Evolutionary conservation across 2,329 filamentous ascomycete species (phyloP).

Genomic region (Xylariaceae sp.): DNA sequence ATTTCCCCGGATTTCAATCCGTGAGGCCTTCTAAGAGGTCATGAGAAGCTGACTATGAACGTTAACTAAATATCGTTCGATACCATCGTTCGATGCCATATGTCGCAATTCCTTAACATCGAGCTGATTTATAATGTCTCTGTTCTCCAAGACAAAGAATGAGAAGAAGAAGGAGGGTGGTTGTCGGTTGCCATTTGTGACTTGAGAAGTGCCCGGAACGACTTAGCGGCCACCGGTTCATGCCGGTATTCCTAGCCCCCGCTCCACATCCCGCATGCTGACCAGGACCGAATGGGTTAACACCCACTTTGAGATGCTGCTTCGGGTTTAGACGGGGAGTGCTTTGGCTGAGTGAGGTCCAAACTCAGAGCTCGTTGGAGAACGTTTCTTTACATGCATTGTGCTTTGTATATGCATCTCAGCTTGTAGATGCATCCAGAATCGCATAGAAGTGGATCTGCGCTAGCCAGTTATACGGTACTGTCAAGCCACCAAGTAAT

Average conservation of each 20-base stretch:
- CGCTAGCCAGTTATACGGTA: neutral
- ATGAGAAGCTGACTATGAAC: too few relatives aligned
- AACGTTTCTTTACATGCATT: neutral
- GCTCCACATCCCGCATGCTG: neutral
- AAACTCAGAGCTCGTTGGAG: neutral
- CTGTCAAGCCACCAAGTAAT: neutral
- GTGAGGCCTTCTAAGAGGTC: neutral
- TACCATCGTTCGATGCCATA: too few relatives aligned
- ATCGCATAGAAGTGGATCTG: too few relatives aligned
- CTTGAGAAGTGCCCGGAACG: neutral
- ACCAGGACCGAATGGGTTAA: too few relatives aligned
- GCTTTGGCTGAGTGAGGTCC: neutral
- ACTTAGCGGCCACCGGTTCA: neutral
- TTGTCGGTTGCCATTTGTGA: neutral
- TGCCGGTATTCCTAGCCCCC: neutral
- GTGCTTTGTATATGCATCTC: neutral
- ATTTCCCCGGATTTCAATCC: neutral
- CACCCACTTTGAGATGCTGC: neutral
- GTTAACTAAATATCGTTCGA: too few relatives aligned
- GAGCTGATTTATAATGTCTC: too few relatives aligned
- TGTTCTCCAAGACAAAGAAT: too few relatives aligned
- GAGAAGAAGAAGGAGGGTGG: neutral
- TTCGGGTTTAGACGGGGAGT: neutral
- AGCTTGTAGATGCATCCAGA: too few relatives aligned
- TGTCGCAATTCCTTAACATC: too few relatives aligned